A percentile compares a stretch with the other conserved stretches of the same genome.
These are phyloP conservation scores for Tetrapisispora arboricola DNA, from an alignment of 805 yeast species.

Conservation along the genomic window DNA sequence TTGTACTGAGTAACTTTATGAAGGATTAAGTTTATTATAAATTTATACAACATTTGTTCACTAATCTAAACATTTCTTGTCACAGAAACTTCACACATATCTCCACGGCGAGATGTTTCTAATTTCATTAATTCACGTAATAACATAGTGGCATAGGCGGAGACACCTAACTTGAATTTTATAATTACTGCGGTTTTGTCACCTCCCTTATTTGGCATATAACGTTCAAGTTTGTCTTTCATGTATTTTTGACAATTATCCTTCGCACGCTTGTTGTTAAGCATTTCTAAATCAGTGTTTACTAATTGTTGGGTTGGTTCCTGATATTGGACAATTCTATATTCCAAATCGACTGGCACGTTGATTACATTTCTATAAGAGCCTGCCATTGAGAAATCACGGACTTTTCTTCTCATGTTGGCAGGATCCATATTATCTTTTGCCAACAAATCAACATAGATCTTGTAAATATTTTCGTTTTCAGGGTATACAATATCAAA, in stretches of 20 bases:
- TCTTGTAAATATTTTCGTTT: constrained; percentile 46
- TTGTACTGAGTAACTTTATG: too few relatives aligned
- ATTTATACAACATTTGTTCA: too few relatives aligned
- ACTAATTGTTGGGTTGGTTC: constrained; percentile 63
- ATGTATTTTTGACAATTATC: constrained; percentile 25
- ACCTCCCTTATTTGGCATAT: constrained; percentile 33
- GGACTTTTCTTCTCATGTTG: constrained; percentile 71
- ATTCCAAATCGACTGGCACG: constrained; percentile 55
- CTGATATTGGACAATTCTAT: constrained; percentile 49
- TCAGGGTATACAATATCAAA: constrained; percentile 81
- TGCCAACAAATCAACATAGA: constrained; percentile 64
- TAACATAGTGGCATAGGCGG: constrained; percentile 97
- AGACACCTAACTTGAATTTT: constrained; percentile 66
- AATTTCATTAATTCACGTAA: constrained; percentile 79
- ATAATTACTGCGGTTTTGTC: constrained; percentile 59
- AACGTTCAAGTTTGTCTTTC: constrained; percentile 26
- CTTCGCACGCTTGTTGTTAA: constrained; percentile 30
- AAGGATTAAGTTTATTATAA: not conserved
- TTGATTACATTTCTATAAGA: constrained; percentile 69
- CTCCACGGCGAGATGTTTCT: constrained; percentile 52
- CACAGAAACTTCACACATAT: constrained; percentile 34
- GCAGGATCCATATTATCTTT: constrained; percentile 76
- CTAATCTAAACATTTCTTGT: not conserved
- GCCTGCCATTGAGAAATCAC: constrained; percentile 88
- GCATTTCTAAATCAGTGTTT: constrained; percentile 63